phyloP scores from a whole-genome alignment of 2,329 filamentous ascomycete species.

The Microdochium paspali region DNA sequence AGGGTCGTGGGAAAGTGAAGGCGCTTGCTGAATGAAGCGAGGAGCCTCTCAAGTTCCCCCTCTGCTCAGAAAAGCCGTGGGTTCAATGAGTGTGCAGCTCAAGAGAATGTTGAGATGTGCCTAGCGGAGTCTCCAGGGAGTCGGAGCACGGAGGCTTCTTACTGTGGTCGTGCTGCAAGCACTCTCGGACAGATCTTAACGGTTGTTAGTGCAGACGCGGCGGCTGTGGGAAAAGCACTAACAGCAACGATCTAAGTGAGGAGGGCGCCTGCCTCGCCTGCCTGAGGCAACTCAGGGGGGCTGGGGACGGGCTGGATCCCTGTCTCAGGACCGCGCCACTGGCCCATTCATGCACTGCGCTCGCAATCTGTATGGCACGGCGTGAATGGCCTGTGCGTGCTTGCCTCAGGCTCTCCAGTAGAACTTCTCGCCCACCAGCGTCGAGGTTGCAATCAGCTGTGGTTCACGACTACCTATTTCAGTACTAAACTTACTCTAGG shows the following conservation, averaged over 20 bases:
- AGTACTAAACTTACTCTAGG: too few species aligned
- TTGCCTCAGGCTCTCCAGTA: too few species aligned
- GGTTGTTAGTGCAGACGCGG: constrained; percentile 4
- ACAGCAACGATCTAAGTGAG: constrained; percentile 13
- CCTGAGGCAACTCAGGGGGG: constrained; percentile 3
- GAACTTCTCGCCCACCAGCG: too few species aligned
- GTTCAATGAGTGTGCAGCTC: too few species aligned
- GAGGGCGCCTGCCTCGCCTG: constrained; percentile 6
- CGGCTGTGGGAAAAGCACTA: constrained; percentile 5
- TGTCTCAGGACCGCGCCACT: background rate
- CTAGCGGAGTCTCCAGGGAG: too few species aligned
- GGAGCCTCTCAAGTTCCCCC: background rate
- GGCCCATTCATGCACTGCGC: constrained; percentile 10
- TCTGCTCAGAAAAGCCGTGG: too few species aligned
- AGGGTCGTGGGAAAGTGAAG: too few species aligned
- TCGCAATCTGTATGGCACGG: constrained; percentile 10
- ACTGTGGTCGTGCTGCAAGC: background rate
- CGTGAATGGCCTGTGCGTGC: constrained; percentile 10
- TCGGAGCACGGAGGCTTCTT: too few species aligned
- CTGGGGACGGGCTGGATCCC: constrained; percentile 5
- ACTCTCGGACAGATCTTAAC: constrained; percentile 4
- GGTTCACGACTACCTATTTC: too few species aligned
- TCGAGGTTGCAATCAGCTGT: too few species aligned
- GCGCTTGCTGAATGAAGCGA: background rate
- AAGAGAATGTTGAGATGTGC: too few species aligned